Base-by-base conservation (phyloP, 2,329 filamentous ascomycete genomes). In the Epichloe gansuensis region DNA sequence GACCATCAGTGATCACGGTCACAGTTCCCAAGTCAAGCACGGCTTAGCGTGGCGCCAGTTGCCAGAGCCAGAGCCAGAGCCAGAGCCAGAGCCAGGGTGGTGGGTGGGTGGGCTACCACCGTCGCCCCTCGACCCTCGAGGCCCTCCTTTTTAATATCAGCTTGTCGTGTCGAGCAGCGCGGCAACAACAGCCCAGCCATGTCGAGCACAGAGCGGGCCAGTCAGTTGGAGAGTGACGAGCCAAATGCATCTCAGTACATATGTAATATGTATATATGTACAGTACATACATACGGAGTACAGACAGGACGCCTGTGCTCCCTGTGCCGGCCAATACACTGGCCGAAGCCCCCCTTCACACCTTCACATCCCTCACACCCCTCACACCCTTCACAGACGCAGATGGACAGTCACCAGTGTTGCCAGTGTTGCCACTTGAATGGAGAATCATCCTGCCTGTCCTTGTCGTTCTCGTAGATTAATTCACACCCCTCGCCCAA, bases 21-120 rank as follows among this genome's bases (percentile, higher is more conserved):
- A 44, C 25, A 17, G 39, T 42, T 44, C 12, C 34, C 49, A 46
- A 34, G 47, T 13, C 43, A 41, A 34, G 43, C 21, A 42, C 36
- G n/a, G n/a, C 40, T 44, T 47, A 51, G 50, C 38, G 43, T 47
- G 36, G 45, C 50, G 50, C 50, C 44, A 36, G 39, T 21, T 35
- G 44, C 44, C 34, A 34, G 45, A 17, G 43, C 25, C 17, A 51
- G 38, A n/a, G n/a, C n/a, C n/a, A n/a, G n/a, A 47, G 31, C 34
- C 45, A 40, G 35, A n/a, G 44, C 44, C 34, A 31, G 44, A 46
- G 43, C 25, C 17, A 51, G 38, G 34, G 48, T 42, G 46, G 51
- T 21, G 17, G 27, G 27, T 39, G 36, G 36, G 47, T 36, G 17
- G 17, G 17, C 17, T 2, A 21, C 17, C 44, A 31, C 39, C 44